Conservation (phyloP, 768 basidiomycete species). For the Termitomyces sp. region DNA sequence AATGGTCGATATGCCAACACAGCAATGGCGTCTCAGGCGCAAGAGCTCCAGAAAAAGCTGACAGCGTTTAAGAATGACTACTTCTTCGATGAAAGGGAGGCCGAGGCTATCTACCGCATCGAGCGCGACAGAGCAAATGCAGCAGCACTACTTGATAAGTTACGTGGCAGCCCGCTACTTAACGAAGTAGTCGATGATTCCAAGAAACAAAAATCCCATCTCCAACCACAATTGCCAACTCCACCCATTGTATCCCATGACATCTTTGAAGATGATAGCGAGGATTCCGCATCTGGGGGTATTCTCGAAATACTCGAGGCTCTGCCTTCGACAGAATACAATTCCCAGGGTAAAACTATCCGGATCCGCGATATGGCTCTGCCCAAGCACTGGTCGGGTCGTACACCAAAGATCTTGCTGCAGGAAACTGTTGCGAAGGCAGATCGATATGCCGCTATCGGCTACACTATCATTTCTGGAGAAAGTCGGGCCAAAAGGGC, state of each 20-base stretch:
- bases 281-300: conserved; percentile 45
- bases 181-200: not conserved
- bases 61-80: conserved; percentile 48
- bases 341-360: conserved; percentile 46
- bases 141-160: conserved; percentile 34
- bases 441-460: conserved; percentile 71
- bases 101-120: conserved; percentile 47
- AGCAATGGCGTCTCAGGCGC: conserved; percentile 22
- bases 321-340: conserved; percentile 51
- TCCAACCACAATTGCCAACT: conserved; percentile 11
- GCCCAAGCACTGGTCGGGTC: conserved; percentile 80
- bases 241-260: conserved; percentile 20
- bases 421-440: conserved; percentile 58
- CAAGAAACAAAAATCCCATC: conserved; percentile 12
- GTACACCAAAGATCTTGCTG: conserved; percentile 71
- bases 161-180: conserved; percentile 20
- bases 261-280: conserved; percentile 48
- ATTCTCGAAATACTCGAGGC: conserved; percentile 72
- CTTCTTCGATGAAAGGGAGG: conserved; percentile 66
- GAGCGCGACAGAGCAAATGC: conserved; percentile 48
- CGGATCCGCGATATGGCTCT: conserved; percentile 66
- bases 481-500: conserved; percentile 72
- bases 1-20: conserved; percentile 16
- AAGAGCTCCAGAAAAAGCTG: conserved; percentile 40
- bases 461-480: conserved; percentile 61